phyloP scores from a whole-genome alignment of 1,284 basidiomycete genomes.

The Anthracocystis setariae region DNA sequence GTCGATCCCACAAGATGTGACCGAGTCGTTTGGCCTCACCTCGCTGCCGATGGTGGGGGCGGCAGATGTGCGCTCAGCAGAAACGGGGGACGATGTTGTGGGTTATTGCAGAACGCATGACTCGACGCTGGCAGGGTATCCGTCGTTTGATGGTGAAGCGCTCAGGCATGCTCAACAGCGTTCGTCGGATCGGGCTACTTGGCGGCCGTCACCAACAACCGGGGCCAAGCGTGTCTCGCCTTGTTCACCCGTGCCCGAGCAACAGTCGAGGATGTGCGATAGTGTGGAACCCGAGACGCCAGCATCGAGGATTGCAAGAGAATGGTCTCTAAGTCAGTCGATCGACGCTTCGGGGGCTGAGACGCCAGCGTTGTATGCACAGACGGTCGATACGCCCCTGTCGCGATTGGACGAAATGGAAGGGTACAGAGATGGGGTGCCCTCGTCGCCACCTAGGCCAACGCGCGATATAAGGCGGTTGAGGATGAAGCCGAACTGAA shows the following conservation, averaged over 20 bases:
- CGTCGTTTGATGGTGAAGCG: slow-evolving; percentile 19
- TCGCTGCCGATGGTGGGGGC: slow-evolving; percentile 23
- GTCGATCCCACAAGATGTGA: slow-evolving; percentile 42
- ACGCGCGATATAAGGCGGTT: slow-evolving; percentile 7
- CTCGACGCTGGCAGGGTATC: slow-evolving; percentile 24
- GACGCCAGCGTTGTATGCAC: slow-evolving; percentile 10
- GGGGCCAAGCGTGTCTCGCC: too few relatives aligned
- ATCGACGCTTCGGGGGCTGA: slow-evolving; percentile 11
- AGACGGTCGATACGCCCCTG: too few relatives aligned
- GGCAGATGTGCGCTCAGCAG: slow-evolving; percentile 2
- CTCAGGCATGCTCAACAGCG: slow-evolving; percentile 6
- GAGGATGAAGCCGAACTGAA: background rate
- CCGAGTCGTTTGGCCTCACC: slow-evolving; percentile 33
- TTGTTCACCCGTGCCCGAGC: slow-evolving; percentile 17
- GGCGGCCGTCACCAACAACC: too few relatives aligned
- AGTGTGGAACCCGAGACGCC: slow-evolving; percentile 15
- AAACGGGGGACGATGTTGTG: slow-evolving; percentile 1
- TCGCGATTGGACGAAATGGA: slow-evolving; percentile 1
- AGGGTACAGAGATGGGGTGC: too few relatives aligned
- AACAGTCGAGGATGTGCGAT: slow-evolving; percentile 12
- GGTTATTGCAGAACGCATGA: slow-evolving; percentile 9
- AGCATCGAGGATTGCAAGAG: slow-evolving; percentile 37
- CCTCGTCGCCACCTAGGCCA: slow-evolving; percentile 12
- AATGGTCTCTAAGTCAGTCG: slow-evolving; percentile 43
- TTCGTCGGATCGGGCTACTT: too few relatives aligned